Percentiles rank a stretch among this genome's conserved stretches.
Conservation (phyloP, 495 filamentous ascomycete genomes). For the Hypoxylon trugodes region DNA sequence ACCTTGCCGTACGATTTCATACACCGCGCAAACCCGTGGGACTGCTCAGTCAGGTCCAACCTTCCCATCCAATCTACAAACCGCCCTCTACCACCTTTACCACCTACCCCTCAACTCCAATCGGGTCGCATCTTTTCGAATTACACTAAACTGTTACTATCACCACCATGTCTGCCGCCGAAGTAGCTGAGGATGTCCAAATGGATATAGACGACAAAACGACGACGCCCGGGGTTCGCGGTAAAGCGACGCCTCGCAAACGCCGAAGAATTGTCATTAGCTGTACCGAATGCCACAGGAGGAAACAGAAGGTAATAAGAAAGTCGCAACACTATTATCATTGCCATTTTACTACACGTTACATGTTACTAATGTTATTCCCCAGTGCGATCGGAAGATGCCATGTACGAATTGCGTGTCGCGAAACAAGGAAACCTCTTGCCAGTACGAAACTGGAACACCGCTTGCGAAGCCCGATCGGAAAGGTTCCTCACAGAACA, state of each 20-base stretch:
- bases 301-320: constrained; percentile 67
- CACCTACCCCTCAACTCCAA: constrained; percentile 26
- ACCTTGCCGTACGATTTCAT: constrained; percentile 14
- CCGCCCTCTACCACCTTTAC: background rate
- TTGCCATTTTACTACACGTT: background rate
- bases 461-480: constrained; percentile 52
- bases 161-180: constrained; percentile 36
- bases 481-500: constrained; percentile 33
- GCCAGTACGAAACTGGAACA: constrained; percentile 61
- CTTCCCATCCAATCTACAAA: background rate
- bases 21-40: constrained; percentile 35
- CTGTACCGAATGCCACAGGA: constrained; percentile 69
- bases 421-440: constrained; percentile 57
- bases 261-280: constrained; percentile 68
- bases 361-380: constrained; percentile 16
- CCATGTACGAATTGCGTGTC: constrained; percentile 70
- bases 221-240: constrained; percentile 19
- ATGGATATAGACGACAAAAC: constrained; percentile 31
- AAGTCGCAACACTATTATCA: background rate
- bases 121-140: constrained; percentile 13
- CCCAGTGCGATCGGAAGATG: constrained; percentile 66
- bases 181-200: constrained; percentile 32
- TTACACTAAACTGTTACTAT: background rate
- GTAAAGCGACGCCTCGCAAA: constrained; percentile 55
- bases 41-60: constrained; percentile 12